Percentiles rank a stretch among this genome's conserved stretches.
phyloP scores from a whole-genome alignment of 225 moss, liverwort and hornwort species.

The Ulota crispa region DNA sequence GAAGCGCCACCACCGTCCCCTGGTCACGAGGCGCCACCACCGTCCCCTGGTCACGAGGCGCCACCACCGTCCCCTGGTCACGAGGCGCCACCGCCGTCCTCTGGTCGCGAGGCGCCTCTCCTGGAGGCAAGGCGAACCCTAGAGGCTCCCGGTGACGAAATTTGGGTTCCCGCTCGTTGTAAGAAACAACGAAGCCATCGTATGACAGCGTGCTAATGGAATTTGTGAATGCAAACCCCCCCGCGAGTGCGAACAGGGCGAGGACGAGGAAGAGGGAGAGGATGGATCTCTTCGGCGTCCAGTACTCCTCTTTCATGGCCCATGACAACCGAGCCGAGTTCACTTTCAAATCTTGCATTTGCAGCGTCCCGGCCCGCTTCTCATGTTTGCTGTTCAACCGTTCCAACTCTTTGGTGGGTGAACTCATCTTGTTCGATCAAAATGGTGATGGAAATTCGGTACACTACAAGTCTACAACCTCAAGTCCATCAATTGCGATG shows the following conservation, averaged over 20 bases:
- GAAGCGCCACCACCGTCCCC: not conserved
- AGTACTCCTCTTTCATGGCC: slow-evolving; percentile 17
- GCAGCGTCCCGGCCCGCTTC: slow-evolving; percentile 32
- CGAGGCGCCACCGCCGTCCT: not conserved
- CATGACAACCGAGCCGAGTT: not conserved
- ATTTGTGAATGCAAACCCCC: slow-evolving; percentile 48
- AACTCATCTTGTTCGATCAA: slow-evolving; percentile 21
- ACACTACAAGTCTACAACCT: not conserved
- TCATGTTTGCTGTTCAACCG: slow-evolving; percentile 27
- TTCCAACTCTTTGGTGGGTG: not conserved
- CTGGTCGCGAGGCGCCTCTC: not conserved
- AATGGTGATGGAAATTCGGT: not conserved
- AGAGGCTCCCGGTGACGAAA: slow-evolving; percentile 23
- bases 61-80: not conserved
- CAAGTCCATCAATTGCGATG: not conserved
- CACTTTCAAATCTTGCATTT: slow-evolving; percentile 10
- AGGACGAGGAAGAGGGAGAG: slow-evolving; percentile 35
- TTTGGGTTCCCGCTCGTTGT: not conserved
- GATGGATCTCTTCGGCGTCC: slow-evolving; percentile 25
- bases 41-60: not conserved
- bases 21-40: not conserved
- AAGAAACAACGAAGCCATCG: not conserved
- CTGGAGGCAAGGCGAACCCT: not conserved
- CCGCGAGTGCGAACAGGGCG: slow-evolving; percentile 47
- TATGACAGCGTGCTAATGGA: slow-evolving; percentile 16